phyloP scores from a whole-genome alignment of 2,329 filamentous ascomycete genomes.

The Calonectria crousiana region DNA sequence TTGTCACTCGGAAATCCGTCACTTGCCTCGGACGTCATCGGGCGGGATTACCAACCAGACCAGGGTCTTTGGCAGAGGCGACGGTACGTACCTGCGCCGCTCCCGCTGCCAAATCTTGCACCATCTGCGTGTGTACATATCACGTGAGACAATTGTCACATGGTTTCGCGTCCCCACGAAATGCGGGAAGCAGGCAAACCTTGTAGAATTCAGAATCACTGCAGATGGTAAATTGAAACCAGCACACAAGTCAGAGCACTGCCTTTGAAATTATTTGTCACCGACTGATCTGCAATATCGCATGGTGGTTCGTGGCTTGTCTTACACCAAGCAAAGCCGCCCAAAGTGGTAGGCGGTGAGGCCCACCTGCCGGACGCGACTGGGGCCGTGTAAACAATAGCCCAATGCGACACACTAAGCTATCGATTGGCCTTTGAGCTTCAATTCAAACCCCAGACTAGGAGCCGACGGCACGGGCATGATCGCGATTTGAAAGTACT shows the following conservation, averaged over 20 bases:
- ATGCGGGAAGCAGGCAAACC: not conserved
- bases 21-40: conserved; percentile 50
- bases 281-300: not conserved
- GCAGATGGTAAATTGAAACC: not conserved
- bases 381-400: conserved; percentile 41
- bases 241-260: not conserved
- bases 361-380: conserved; percentile 43
- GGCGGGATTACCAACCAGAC: conserved; percentile 27
- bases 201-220: not conserved
- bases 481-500: conserved; percentile 14
- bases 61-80: not conserved
- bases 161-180: conserved; percentile 16
- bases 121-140: not conserved
- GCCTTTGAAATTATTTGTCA: not conserved
- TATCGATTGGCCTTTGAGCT: conserved; percentile 10
- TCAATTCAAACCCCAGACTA: not conserved
- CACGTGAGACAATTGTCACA: conserved; percentile 30
- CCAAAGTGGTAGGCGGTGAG: conserved; percentile 39
- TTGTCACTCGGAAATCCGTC: conserved; percentile 44
- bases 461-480: conserved; percentile 14
- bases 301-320: not conserved
- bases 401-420: conserved; percentile 37
- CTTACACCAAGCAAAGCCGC: not conserved
- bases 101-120: not conserved
- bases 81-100: conserved; percentile 8